These are phyloP conservation scores for Boletus rufocinnamomeus DNA, from an alignment of 768 basidiomycete genomes.

Conservation along the genomic window DNA sequence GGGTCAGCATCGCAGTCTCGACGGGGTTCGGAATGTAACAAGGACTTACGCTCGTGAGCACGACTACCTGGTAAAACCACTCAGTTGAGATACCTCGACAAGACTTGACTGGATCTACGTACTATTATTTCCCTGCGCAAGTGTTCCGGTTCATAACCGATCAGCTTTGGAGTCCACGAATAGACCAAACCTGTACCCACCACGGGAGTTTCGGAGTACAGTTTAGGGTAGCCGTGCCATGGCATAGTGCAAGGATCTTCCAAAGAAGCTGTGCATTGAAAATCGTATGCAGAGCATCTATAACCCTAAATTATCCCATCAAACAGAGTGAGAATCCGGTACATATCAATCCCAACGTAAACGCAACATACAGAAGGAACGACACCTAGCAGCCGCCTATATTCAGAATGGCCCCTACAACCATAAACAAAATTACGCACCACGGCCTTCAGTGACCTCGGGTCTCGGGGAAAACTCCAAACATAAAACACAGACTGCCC, in stretches of 20 bases:
- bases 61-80: not conserved
- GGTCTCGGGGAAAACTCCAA: slow-evolving; percentile 11
- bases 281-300: too few relatives aligned
- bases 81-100: not conserved
- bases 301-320: too few relatives aligned
- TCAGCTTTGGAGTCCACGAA: not conserved
- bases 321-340: too few relatives aligned
- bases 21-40: not conserved
- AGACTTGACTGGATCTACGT: not conserved
- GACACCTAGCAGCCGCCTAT: too few relatives aligned
- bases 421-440: not conserved
- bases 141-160: not conserved
- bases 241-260: not conserved
- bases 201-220: not conserved
- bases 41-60: slow-evolving; percentile 1
- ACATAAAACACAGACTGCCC: slow-evolving; percentile 16
- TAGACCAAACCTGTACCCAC: not conserved
- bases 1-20: not conserved
- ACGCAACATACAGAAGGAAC: too few relatives aligned
- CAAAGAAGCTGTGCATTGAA: not conserved
- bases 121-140: slow-evolving; percentile 7
- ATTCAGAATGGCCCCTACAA: too few relatives aligned
- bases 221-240: not conserved
- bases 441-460: slow-evolving; percentile 5
- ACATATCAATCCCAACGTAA: too few relatives aligned